These are phyloP conservation scores for Phytophthora citricola DNA, from an alignment of 352 stramenopile genomes.

Conservation along the genomic window DNA sequence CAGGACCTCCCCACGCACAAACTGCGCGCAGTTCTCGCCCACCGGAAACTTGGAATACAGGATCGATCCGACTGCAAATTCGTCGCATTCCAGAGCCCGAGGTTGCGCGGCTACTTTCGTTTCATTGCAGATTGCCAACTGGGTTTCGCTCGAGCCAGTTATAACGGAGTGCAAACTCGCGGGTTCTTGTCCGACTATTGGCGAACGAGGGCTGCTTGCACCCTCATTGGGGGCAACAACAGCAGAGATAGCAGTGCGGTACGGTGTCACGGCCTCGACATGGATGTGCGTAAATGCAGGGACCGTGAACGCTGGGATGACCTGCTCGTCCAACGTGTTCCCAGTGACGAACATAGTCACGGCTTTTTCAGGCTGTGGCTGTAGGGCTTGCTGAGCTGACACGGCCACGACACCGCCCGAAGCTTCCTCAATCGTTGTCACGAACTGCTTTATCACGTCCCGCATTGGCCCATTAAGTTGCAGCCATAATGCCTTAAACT, in stretches of 20 bases:
- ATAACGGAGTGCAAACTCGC: neutral
- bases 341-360: constrained; percentile 6
- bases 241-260: constrained; percentile 41
- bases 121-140: constrained; percentile 1
- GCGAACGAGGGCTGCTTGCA: neutral
- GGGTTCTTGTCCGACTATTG: constrained; percentile 1
- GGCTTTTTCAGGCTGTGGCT: neutral
- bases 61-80: constrained; percentile 45
- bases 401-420: constrained; percentile 30
- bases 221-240: constrained; percentile 27
- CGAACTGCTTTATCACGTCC: constrained; percentile 53
- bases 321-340: constrained; percentile 26
- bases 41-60: constrained; percentile 56
- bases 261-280: constrained; percentile 24
- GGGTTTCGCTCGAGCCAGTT: neutral
- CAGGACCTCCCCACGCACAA: constrained; percentile 50
- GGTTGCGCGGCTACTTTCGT: constrained; percentile 6
- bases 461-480: constrained; percentile 55
- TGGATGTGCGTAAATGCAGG: constrained; percentile 26
- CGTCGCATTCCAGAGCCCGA: constrained; percentile 11
- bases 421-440: constrained; percentile 33
- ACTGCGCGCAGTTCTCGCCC: constrained; percentile 44
- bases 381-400: constrained; percentile 4
- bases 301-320: constrained; percentile 30
- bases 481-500: constrained; percentile 59